phyloP scores from a whole-genome alignment of 164 flowering plant genomes.

The Dillenia turbinata region DNA sequence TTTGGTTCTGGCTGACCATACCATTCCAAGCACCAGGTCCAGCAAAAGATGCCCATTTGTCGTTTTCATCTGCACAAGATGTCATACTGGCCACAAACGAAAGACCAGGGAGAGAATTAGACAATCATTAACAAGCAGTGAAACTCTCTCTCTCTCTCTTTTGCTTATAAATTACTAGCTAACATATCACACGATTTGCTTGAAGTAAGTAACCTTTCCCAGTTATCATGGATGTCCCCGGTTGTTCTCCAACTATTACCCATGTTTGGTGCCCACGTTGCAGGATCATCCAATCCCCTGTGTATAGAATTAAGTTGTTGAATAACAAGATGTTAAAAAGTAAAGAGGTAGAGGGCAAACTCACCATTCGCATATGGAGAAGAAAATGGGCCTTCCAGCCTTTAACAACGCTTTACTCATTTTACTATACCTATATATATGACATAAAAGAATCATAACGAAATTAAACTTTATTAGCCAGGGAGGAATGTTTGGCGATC shows the following conservation, averaged over 20 bases:
- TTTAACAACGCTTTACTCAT: constrained; percentile 63
- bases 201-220: constrained; percentile 42
- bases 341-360: constrained; percentile 4
- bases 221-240: constrained; percentile 57
- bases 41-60: constrained; percentile 71
- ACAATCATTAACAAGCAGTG: background rate
- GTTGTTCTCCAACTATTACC: constrained; percentile 91
- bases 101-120: background rate
- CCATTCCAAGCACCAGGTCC: constrained; percentile 90
- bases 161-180: too few species aligned
- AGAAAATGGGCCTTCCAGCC: constrained; percentile 61
- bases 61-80: constrained; percentile 53
- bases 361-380: constrained; percentile 78
- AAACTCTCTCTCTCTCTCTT: background rate
- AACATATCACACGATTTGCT: background rate
- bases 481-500: too few species aligned
- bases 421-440: constrained; percentile 40
- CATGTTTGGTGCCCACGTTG: constrained; percentile 57
- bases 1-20: constrained; percentile 10
- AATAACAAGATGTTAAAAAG: background rate
- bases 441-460: background rate
- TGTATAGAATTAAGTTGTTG: too few species aligned
- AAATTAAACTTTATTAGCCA: background rate
- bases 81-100: constrained; percentile 37
- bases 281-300: constrained; percentile 79